These are phyloP conservation scores for Lactarius quietus DNA, from an alignment of 768 basidiomycete genomes.

Conservation along the genomic window DNA sequence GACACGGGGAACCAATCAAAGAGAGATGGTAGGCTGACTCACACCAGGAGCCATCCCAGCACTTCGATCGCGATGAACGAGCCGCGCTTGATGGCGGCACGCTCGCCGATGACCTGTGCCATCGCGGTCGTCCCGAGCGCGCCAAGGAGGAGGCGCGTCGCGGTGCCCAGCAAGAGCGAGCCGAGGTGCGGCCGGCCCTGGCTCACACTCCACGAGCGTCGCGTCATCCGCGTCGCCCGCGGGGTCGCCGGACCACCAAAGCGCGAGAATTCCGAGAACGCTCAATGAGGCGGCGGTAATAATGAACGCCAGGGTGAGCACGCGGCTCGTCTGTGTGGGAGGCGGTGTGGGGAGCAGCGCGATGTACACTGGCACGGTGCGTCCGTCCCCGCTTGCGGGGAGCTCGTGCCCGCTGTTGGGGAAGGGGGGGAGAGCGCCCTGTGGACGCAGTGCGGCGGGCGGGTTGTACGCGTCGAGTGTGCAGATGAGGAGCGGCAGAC, in stretches of 20 bases:
- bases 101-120: conserved; percentile 15
- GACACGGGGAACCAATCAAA: neutral
- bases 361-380: neutral
- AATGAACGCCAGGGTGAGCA: conserved; percentile 19
- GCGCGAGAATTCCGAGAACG: conserved; percentile 11
- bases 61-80: conserved; percentile 22
- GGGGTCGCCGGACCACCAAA: conserved; percentile 11
- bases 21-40: neutral
- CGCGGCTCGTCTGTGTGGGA: conserved; percentile 2
- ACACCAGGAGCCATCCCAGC: conserved; percentile 25
- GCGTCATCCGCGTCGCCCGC: conserved; percentile 11
- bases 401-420: neutral
- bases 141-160: conserved; percentile 14
- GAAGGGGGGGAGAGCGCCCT: neutral
- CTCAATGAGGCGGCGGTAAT: conserved; percentile 14
- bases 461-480: conserved; percentile 21
- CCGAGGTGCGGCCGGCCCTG: neutral
- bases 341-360: conserved; percentile 1
- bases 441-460: conserved; percentile 3
- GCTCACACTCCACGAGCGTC: conserved; percentile 10
- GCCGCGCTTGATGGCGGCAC: conserved; percentile 1
- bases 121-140: conserved; percentile 23
- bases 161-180: conserved; percentile 6
- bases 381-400: neutral
- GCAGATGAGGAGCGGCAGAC: conserved; percentile 24